Base-by-base conservation (phyloP, 202 grass and related monocot genomes). In the Eragrostis tef region DNA sequence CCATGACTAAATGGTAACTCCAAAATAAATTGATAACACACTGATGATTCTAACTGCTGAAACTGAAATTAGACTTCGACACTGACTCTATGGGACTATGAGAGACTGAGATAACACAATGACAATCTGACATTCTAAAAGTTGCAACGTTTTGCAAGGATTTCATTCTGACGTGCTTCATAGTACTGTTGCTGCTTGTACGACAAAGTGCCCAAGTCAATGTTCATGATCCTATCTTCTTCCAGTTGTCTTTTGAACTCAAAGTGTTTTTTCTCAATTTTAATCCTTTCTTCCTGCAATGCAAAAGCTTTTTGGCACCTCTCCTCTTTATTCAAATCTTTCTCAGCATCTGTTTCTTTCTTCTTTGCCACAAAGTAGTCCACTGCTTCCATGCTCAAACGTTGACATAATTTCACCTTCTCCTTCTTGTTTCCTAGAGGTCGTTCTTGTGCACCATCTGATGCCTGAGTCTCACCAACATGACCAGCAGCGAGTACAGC, bases 381-480 rank as follows among this genome's bases (percentile, higher is more conserved):
- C n/a, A 69, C 17, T 8, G 43, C 43, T 13, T 70, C 67, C 0
- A 72, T 52, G 46, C 14, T 53, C 4, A 1, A 9, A 56, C 49
- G 0, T 11, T 56, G 71, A 0, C 49, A 0, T 41, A 73, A 17
- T 10, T 73, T 39, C 9, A 54, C 26, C 56, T 73, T 56, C 14
- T 27, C 44, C 67, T 53, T n/a, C 45, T 71, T 51, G 15, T 56
- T 73, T 2, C 71, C 29, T n/a, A n/a, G n/a, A n/a, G n/a, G n/a
- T n/a, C n/a, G n/a, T n/a, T n/a, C n/a, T n/a, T n/a, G n/a, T n/a
- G n/a, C n/a, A n/a, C n/a, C n/a, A n/a, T n/a, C n/a, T n/a, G n/a
- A n/a, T n/a, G n/a, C n/a, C n/a, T n/a, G n/a, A n/a, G n/a, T n/a
- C n/a, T n/a, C n/a, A n/a, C n/a, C n/a, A n/a, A n/a, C n/a, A n/a